Conservation (phyloP, 495 filamentous ascomycete genomes). For the Aspergillus biplanus region DNA sequence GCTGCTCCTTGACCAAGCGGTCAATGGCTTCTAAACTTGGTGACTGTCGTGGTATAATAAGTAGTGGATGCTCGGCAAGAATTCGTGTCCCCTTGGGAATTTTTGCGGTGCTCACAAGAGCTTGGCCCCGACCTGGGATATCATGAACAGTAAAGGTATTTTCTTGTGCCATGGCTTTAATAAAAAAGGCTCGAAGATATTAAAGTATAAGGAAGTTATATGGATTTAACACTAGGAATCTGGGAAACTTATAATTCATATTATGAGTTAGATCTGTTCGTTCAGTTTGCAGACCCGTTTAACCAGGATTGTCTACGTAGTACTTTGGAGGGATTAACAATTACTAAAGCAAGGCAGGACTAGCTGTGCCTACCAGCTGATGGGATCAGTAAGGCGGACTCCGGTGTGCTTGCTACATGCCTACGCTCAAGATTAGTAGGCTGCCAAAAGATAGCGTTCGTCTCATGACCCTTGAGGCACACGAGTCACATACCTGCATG, state of each 20-base stretch:
- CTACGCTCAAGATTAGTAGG: not conserved
- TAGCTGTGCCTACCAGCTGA: not conserved
- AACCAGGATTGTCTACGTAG: not conserved
- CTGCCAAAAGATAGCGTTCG: not conserved
- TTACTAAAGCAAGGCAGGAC: not conserved
- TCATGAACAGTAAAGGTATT: not conserved
- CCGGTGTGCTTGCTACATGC: not conserved
- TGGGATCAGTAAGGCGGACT: not conserved
- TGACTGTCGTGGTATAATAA: not conserved
- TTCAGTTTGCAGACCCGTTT: too few species aligned
- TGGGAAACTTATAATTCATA: not conserved
- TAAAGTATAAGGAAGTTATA: not conserved
- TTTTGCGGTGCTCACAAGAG: not conserved
- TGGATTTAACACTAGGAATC: not conserved
- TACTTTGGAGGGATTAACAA: not conserved
- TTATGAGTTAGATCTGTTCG: not conserved
- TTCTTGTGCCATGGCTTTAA: not conserved
- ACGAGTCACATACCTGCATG: not conserved
- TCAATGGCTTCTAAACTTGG: not conserved
- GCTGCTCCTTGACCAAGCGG: not conserved
- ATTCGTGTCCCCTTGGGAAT: slow-evolving; percentile 3
- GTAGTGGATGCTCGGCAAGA: not conserved
- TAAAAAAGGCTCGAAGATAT: not conserved
- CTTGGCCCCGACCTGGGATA: not conserved
- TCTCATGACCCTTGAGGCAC: not conserved